A percentile compares a stretch with the other conserved stretches of the same genome.
Conservation (phyloP, 2,329 filamentous ascomycete species). For the Neonectria hederae region DNA sequence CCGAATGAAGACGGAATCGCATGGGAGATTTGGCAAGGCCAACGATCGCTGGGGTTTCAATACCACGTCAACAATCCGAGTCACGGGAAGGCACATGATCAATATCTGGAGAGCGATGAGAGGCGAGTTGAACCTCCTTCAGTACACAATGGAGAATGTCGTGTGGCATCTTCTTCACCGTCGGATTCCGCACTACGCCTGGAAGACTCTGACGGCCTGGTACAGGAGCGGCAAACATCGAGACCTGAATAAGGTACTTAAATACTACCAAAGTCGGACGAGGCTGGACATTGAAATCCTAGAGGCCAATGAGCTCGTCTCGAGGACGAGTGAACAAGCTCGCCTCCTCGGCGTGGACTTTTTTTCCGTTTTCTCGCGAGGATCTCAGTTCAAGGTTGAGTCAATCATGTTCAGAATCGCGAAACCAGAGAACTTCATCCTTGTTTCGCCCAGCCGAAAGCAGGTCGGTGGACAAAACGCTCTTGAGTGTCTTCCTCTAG, state of each 20-base stretch:
- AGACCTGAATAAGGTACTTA: slow-evolving; percentile 77
- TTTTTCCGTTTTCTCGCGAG: slow-evolving; percentile 92
- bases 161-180: slow-evolving; percentile 89
- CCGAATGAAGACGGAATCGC: slow-evolving; percentile 83
- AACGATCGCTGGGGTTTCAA: slow-evolving; percentile 93
- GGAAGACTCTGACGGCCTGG: slow-evolving; percentile 83
- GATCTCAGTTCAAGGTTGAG: slow-evolving; percentile 98
- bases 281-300: slow-evolving; percentile 90
- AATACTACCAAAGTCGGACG: slow-evolving; percentile 80
- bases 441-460: slow-evolving; percentile 88
- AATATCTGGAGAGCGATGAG: slow-evolving; percentile 98
- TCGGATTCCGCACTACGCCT: slow-evolving; percentile 87
- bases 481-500: slow-evolving; percentile 89
- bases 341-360: slow-evolving; percentile 94
- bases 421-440: slow-evolving; percentile 92
- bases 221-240: slow-evolving; percentile 74
- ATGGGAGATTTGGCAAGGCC: slow-evolving; percentile 86
- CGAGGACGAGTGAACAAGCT: slow-evolving; percentile 93
- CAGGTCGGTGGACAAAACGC: slow-evolving; percentile 96
- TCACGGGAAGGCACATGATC: slow-evolving; percentile 96
- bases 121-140: slow-evolving; percentile 87
- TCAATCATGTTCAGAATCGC: slow-evolving; percentile 99
- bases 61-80: slow-evolving; percentile 87
- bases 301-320: slow-evolving; percentile 86
- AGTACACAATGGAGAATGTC: slow-evolving; percentile 97